Conservation (phyloP, 306 rosid species). For the Corylus avellana region DNA sequence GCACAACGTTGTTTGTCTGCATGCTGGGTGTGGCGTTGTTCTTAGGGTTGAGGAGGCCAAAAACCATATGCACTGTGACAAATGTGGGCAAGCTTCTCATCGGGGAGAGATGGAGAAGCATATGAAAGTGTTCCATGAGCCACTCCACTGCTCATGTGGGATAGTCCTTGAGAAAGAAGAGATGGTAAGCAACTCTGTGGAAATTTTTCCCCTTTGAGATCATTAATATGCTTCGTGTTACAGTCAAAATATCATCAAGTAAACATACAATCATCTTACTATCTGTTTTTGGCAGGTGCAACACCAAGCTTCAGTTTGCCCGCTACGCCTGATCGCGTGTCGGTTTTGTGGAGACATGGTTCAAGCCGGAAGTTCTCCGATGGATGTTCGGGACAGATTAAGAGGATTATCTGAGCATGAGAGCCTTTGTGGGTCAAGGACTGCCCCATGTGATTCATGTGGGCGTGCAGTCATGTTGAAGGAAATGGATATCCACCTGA, state of each 20-base stretch:
- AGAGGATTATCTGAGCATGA: conserved; percentile 95
- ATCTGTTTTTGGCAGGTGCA: conserved; percentile 52
- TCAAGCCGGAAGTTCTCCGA: conserved; percentile 81
- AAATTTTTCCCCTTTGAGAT: background rate
- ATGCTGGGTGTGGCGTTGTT: conserved; percentile 76
- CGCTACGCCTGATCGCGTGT: conserved; percentile 74
- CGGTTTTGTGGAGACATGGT: conserved; percentile 98
- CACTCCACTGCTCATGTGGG: conserved; percentile 84
- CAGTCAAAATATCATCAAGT: background rate
- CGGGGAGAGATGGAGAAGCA: conserved; percentile 86
- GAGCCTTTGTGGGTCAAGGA: conserved; percentile 90
- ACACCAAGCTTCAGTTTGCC: conserved; percentile 78
- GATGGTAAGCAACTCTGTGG: conserved; percentile 59
- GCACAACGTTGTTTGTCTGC: conserved; percentile 76
- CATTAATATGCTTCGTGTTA: background rate
- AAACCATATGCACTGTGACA: conserved; percentile 83
- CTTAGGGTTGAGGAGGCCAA: conserved; percentile 83
- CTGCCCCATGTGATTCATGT: conserved; percentile 94
- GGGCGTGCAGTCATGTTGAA: conserved; percentile 98
- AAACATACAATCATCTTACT: background rate
- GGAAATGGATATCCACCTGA: conserved; percentile 93
- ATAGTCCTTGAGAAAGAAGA: conserved; percentile 81
- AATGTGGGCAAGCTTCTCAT: conserved; percentile 87
- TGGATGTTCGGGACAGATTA: conserved; percentile 73
- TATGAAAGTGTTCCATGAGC: conserved; percentile 87